Percentiles rank a stretch among this genome's conserved stretches.
Evolutionary conservation across 805 yeast species (phyloP).

Genomic region (Nakazawaea siamensis): DNA sequence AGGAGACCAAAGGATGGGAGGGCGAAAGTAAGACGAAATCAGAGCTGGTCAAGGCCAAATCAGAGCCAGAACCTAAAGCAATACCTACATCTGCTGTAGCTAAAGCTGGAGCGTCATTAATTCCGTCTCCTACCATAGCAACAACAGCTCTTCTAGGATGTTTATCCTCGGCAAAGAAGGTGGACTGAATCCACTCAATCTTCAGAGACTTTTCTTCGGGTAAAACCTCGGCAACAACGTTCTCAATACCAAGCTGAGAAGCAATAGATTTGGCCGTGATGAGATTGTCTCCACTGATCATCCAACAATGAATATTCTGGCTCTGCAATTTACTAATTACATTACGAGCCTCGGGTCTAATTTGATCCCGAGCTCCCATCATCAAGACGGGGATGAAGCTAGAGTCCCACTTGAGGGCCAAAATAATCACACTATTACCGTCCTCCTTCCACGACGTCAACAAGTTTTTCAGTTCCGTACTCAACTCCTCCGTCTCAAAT

Average conservation of each 20-base stretch:
- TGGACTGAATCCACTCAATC: constrained; percentile 44
- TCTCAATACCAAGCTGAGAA: constrained; percentile 47
- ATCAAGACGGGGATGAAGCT: constrained; percentile 31
- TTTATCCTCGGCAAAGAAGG: constrained; percentile 20
- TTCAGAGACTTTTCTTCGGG: constrained; percentile 67
- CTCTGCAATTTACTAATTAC: constrained; percentile 36
- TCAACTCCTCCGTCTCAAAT: constrained; percentile 26
- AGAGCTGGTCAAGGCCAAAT: constrained; percentile 65
- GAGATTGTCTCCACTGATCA: constrained; percentile 71
- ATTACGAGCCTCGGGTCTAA: constrained; percentile 46
- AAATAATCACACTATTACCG: constrained; percentile 55
- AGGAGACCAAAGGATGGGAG: constrained; percentile 37
- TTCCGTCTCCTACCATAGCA: constrained; percentile 82
- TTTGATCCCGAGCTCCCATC: constrained; percentile 53
- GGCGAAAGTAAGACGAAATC: constrained; percentile 62
- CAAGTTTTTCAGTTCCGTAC: constrained; percentile 23
- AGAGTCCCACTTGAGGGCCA: constrained; percentile 32
- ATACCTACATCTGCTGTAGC: constrained; percentile 71
- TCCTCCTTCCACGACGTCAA: constrained; percentile 49
- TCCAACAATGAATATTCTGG: constrained; percentile 51
- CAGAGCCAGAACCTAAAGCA: constrained; percentile 71
- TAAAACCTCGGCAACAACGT: constrained; percentile 61
- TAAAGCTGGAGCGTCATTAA: constrained; percentile 77
- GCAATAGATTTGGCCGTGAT: constrained; percentile 65
- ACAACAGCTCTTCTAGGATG: constrained; percentile 26